These are phyloP conservation scores for Telfairia occidentalis DNA, from an alignment of 331 rosid genomes.

Conservation along the genomic window DNA sequence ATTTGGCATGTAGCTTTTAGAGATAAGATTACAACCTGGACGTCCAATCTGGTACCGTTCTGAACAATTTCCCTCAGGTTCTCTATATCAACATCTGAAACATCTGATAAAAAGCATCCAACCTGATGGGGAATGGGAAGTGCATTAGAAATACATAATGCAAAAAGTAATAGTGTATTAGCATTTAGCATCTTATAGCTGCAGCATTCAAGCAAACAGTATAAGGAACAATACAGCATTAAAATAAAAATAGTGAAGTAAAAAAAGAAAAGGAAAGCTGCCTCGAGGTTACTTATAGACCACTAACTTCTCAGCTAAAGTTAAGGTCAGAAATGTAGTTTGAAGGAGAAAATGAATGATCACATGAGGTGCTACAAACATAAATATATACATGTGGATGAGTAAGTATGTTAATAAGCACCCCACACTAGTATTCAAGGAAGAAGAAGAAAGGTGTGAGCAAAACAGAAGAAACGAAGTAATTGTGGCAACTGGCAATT, in stretches of 20 bases:
- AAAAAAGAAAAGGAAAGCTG: background rate
- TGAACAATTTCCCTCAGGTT: constrained; percentile 32
- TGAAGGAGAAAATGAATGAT: background rate
- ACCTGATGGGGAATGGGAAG: constrained; percentile 31
- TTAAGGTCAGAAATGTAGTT: background rate
- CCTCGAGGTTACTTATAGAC: background rate
- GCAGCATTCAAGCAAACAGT: background rate
- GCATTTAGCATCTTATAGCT: background rate
- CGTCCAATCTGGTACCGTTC: constrained; percentile 27
- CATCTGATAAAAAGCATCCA: constrained; percentile 50
- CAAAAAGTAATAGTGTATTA: background rate
- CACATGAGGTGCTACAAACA: background rate
- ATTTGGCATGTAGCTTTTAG: background rate
- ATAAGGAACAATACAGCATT: background rate
- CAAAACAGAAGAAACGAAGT: background rate
- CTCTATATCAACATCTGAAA: constrained; percentile 35
- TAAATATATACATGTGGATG: background rate
- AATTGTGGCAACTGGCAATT: too few relatives aligned
- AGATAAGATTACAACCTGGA: constrained; percentile 50
- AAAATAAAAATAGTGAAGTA: background rate
- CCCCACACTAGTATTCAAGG: background rate
- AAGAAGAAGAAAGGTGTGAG: background rate
- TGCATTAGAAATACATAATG: background rate
- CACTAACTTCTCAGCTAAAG: background rate
- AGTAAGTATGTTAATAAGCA: background rate